Conservation (phyloP, 2,329 filamentous ascomycete species). For the Tolypocladium capitatum region DNA sequence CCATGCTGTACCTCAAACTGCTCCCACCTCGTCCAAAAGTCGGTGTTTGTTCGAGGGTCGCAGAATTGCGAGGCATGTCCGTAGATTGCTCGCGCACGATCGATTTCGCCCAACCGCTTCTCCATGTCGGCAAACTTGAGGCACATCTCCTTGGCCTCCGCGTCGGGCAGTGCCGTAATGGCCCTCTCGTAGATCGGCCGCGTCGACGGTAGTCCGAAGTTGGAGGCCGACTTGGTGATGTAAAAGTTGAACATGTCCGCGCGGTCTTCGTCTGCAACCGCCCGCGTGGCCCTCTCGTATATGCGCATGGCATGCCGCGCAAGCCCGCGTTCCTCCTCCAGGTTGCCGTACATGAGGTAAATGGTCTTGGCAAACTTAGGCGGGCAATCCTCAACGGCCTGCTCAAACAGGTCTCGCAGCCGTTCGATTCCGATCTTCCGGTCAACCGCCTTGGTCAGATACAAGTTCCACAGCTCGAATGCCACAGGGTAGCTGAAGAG, state of each 20-base stretch:
- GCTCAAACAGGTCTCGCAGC: conserved; percentile 88
- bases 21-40: conserved; percentile 96
- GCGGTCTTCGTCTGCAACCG: conserved; percentile 86
- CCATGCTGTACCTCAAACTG: conserved; percentile 94
- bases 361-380: conserved; percentile 92
- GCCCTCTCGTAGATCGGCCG: conserved; percentile 92
- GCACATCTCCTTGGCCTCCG: conserved; percentile 93
- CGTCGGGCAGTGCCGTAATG: conserved; percentile 84
- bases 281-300: conserved; percentile 90
- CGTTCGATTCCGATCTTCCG: conserved; percentile 92
- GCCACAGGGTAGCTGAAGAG: conserved; percentile 98
- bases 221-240: conserved; percentile 95
- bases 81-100: conserved; percentile 88
- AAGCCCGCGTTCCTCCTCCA: conserved; percentile 90
- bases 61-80: conserved; percentile 95
- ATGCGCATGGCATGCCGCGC: conserved; percentile 97
- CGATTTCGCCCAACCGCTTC: conserved; percentile 79
- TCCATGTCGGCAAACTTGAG: conserved; percentile 98
- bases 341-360: conserved; percentile 95
- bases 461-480: conserved; percentile 97
- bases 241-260: conserved; percentile 99
- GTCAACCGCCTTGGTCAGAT: conserved; percentile 92
- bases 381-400: conserved; percentile 87
- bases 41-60: conserved; percentile 78
- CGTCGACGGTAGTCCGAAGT: conserved; percentile 92